Evolutionary conservation across 192 early-diverging fungal genomes (phyloP), one percentile per base, ranked within the genome.

Genomic region (Glomus cerebriforme): DNA sequence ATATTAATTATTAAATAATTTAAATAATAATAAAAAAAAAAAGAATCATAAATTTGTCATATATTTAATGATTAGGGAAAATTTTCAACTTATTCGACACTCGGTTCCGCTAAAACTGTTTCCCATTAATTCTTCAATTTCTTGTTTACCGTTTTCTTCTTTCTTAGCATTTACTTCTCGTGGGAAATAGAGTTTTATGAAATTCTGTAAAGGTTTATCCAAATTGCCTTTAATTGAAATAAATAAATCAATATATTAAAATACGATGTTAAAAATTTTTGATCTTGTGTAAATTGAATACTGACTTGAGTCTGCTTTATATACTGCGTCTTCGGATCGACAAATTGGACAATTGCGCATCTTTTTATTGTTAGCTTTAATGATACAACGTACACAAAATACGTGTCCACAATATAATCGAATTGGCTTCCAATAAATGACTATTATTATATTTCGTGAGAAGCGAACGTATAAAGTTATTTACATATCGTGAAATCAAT

Each of bases 371-470:
- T 91, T 89, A 0, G 95, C 92, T 63, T 95, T 93, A 63, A 96
- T 86, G 45, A 96, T 74, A 75, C 95, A 96, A 1, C 92, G 90
- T 7, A 92, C 88, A 81, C 95, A 96, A 73, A 93, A 96, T 6
- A 94, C 86, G 79, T 96, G 95, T 0, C 79, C 73, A 83, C 95
- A 96, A 22, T 82, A 82, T 12, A 96, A 83, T 10, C 93, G 91
- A 71, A 96, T 90, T 29, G 95, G 95, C 39, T 90, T 88, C 93
- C 93, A 96, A 0, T 88, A 84, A 47, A 96, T 84, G 47, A 87
- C 90, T 90, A 80, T 17, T 49, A 59, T 24, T 27, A 29, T 47
- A 59, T 27, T 26, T 35, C 1, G 9, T 35, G 3, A 76, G 54
- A 15, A 19, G 3, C 19, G 32, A 47, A 15, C 2, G 22, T 31